Percentiles rank a stretch among this genome's conserved stretches.
Conservation (phyloP, 805 yeast genomes). For the Tanozyma kutaoensis region DNA sequence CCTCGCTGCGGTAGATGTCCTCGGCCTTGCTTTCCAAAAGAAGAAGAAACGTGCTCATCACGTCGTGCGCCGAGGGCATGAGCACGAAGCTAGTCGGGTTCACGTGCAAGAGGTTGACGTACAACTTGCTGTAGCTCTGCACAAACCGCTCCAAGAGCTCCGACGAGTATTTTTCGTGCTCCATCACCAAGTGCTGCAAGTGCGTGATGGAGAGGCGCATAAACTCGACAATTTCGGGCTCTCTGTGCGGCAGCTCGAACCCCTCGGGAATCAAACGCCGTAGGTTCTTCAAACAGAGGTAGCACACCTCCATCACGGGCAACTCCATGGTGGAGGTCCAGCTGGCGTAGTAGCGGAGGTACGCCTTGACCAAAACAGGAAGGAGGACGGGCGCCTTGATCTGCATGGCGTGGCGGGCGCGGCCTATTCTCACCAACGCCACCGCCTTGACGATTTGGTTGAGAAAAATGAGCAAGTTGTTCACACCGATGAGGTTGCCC, state of each 20-base stretch:
- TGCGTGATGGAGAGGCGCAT: constrained; percentile 44
- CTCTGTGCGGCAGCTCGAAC: constrained; percentile 54
- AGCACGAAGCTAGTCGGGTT: constrained; percentile 64
- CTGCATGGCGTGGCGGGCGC: constrained; percentile 68
- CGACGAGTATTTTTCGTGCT: constrained; percentile 35
- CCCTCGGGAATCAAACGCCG: constrained; percentile 70
- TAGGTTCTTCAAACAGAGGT: constrained; percentile 60
- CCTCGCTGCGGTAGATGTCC: constrained; percentile 44
- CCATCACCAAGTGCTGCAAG: constrained; percentile 39
- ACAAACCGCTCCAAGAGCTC: constrained; percentile 56
- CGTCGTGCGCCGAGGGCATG: constrained; percentile 47
- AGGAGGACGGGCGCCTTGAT: constrained; percentile 52
- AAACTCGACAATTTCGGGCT: constrained; percentile 45
- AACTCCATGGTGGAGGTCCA: constrained; percentile 46
- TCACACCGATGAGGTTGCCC: constrained; percentile 28
- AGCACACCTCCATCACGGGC: constrained; percentile 59
- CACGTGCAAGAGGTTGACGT: constrained; percentile 39
- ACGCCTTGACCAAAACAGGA: constrained; percentile 46
- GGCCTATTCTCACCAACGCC: constrained; percentile 70
- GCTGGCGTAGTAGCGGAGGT: constrained; percentile 41
- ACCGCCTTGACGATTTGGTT: constrained; percentile 71
- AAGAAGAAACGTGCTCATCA: constrained; percentile 47
- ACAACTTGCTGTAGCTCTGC: constrained; percentile 65
- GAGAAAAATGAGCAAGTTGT: constrained; percentile 51
- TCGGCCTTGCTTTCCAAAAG: constrained; percentile 53